Percentiles rank a stretch among this genome's conserved stretches.
These are phyloP conservation scores for Melastoma candidum DNA, from an alignment of 441 rosid species.

Conservation along the genomic window DNA sequence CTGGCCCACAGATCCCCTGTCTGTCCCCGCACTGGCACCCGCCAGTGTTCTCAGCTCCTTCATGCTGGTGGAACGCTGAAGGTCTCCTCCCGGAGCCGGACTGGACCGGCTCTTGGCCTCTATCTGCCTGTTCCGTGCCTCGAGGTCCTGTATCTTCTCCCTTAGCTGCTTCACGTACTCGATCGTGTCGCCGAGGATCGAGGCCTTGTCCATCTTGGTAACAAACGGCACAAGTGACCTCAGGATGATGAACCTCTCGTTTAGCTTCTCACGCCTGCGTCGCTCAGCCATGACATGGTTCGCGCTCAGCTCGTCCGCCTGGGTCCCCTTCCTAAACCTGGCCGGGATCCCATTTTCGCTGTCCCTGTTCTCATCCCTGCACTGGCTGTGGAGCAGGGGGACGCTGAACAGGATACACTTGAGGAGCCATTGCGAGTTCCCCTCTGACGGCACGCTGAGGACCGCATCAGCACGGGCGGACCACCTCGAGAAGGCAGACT, in stretches of 20 bases:
- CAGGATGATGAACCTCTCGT: conserved; percentile 65
- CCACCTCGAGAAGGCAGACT: conserved; percentile 76
- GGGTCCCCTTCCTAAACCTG: conserved; percentile 30
- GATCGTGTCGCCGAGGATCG: conserved; percentile 85
- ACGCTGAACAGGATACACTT: conserved; percentile 63
- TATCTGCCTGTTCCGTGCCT: conserved; percentile 34
- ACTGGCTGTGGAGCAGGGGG: conserved; percentile 55
- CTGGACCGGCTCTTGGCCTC: conserved; percentile 33
- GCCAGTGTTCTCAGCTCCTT: conserved; percentile 35
- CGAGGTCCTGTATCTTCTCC: conserved; percentile 74
- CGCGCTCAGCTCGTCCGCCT: conserved; percentile 61
- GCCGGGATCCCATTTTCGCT: conserved; percentile 17
- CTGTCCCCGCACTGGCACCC: conserved; percentile 7
- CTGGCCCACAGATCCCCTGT: conserved; percentile 14
- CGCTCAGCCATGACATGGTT: conserved; percentile 89
- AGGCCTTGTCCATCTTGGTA: conserved; percentile 93
- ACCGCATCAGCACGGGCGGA: conserved; percentile 23
- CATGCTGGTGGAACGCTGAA: conserved; percentile 21
- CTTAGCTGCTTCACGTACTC: conserved; percentile 81
- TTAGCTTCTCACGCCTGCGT: conserved; percentile 85
- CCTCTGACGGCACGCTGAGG: conserved; percentile 24
- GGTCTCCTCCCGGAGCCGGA: conserved; percentile 18
- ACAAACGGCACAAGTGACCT: conserved; percentile 87
- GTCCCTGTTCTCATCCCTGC: conserved; percentile 40
- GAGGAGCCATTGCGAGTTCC: conserved; percentile 69